Base-by-base conservation (phyloP, 148 eudicot genomes). In the Dianthus caryophyllus region DNA sequence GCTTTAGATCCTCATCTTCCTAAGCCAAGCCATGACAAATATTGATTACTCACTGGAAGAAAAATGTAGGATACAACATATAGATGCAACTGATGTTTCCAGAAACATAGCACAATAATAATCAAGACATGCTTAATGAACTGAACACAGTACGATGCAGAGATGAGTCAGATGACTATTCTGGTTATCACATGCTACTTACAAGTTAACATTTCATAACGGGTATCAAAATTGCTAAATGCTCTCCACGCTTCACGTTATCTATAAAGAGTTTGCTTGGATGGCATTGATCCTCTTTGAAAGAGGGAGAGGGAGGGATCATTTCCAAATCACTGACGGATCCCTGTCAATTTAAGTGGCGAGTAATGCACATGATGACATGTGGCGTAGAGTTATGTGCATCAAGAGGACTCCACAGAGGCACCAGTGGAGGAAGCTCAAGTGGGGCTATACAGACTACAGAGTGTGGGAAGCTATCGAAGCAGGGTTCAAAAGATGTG, bases 1-100 rank as follows among this genome's bases (percentile, higher is more conserved):
- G 54, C 71, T 77, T 85, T 74, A 88, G 66, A 75, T 81, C 83
- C 58, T 76, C 85, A 73, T 78, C 46, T 3, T 82, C 76, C 97
- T 90, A 73, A 64, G 48, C 58, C 33, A 48, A 30, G 16, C 3
- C 63, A 47, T 61, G 29, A 14, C 24, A 31, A 67, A 33, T 41
- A 74, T 54, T 27, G 8, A 56, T 3, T 39, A 33, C 24, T 68
- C 54, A 18, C 20, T 2, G 13, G 20, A 20, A 53, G 38, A 24
- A 61, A 49, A 10, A 48, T 15, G 29, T 55, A 39, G 64, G 55
- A 51, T 39, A 58, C 56, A 66, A 66, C 41, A 7, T 21, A 66
- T 17, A 39, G 15, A 49, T 18, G 12, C 25, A 38, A 69, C 14
- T 16, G 6, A 67, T 16, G 4, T 44, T 21, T 44, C 22, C 87